Evolutionary conservation across 1,139 yeast genomes (phyloP).

Genomic region (Suhomyces chickasaworum): DNA sequence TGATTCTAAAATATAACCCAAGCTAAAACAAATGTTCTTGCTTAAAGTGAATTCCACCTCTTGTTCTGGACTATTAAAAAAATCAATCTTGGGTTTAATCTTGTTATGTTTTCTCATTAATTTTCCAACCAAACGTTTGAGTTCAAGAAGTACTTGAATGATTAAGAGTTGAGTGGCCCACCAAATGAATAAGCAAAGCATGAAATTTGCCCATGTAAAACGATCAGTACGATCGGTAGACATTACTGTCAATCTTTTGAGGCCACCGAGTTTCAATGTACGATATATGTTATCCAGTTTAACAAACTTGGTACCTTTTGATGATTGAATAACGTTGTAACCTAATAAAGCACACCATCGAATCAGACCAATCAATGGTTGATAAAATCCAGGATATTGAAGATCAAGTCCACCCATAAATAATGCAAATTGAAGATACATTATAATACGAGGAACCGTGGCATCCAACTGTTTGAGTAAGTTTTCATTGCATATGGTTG

Average conservation of each 20-base stretch:
- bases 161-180: slow-evolving; percentile 24
- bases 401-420: slow-evolving; percentile 59
- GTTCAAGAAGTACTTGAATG: slow-evolving; percentile 26
- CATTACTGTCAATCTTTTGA: slow-evolving; percentile 33
- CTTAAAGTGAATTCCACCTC: slow-evolving; percentile 17
- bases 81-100: slow-evolving; percentile 7
- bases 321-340: slow-evolving; percentile 20
- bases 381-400: slow-evolving; percentile 65
- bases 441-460: slow-evolving; percentile 48
- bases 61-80: slow-evolving; percentile 12
- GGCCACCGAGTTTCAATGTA: slow-evolving; percentile 37
- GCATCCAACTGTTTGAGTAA: slow-evolving; percentile 61
- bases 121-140: slow-evolving; percentile 21
- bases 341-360: slow-evolving; percentile 44
- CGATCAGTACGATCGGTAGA: slow-evolving; percentile 28
- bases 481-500: slow-evolving; percentile 62
- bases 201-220: slow-evolving; percentile 48
- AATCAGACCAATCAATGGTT: slow-evolving; percentile 50
- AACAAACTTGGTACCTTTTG: not conserved
- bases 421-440: slow-evolving; percentile 59
- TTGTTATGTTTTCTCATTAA: slow-evolving; percentile 15
- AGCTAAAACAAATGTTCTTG: slow-evolving; percentile 29
- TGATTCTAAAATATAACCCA: slow-evolving; percentile 38
- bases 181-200: slow-evolving; percentile 37
- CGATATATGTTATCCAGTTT: slow-evolving; percentile 38